Percentiles rank a stretch among this genome's conserved stretches.
Conservation (phyloP, 768 basidiomycete species). For the Suillus alpinus region DNA sequence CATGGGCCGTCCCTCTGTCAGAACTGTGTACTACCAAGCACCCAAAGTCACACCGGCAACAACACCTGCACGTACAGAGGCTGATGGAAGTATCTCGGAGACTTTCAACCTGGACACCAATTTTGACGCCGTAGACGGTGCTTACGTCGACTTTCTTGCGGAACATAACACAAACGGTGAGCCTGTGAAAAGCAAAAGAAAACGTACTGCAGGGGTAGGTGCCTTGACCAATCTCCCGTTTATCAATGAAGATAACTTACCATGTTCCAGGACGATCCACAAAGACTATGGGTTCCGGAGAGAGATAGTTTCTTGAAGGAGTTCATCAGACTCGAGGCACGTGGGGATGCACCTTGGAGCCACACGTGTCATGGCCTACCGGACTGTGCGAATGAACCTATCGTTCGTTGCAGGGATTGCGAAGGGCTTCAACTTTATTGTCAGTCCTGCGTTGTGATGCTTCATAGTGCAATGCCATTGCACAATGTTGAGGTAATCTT, state of each 20-base stretch:
- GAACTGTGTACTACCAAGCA: background rate
- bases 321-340: background rate
- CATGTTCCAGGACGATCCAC: background rate
- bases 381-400: background rate
- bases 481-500: constrained; percentile 18
- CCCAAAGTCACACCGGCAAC: background rate
- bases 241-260: background rate
- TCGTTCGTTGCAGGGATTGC: background rate
- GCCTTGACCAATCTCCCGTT: background rate
- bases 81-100: background rate
- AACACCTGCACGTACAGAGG: background rate
- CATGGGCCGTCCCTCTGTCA: background rate
- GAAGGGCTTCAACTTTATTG: background rate
- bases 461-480: constrained; percentile 10
- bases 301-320: background rate
- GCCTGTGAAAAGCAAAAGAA: background rate
- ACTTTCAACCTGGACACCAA: background rate
- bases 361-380: background rate
- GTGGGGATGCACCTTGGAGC: background rate
- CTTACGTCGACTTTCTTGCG: background rate
- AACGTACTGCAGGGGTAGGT: background rate
- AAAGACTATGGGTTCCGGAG: background rate
- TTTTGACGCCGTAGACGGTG: background rate
- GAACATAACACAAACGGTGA: background rate
- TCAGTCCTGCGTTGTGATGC: constrained; percentile 7